Base-by-base conservation (phyloP, 257 asterid species). In the Fraxinus pennsylvanica region DNA sequence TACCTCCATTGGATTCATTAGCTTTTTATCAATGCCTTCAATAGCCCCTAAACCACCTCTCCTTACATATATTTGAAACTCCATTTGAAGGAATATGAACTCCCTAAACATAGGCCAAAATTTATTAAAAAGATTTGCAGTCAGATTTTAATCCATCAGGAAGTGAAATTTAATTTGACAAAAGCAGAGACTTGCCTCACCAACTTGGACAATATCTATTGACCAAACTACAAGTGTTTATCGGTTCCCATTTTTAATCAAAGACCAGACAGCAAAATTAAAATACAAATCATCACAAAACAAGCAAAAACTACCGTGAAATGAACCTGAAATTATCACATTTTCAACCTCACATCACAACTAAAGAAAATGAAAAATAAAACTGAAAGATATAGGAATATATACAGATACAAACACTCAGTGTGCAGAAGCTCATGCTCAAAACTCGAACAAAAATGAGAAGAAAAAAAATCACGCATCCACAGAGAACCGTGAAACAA, bases 201-300 rank as follows among this genome's bases (percentile, higher is more conserved):
- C 94, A 81, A 94, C 89, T 90, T 94, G 97, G 76, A 90, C 97
- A 78, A 94, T 90, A 85, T 92, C 90, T 76, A 91, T 92, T 0
- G 90, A 85, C 61, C 74, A 80, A 76, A 94, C 79, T 71, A 94
- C 30, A 38, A 38, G 93, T 29, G 97, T 92, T 81, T 92, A 96
- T 67, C 79, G 78, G 67, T 63, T 77, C 69, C 98, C 97, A 84
- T 88, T 92, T 89, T 86, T 89, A 54, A 74, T 81, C 93, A 91
- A 35, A 75, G 78, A 83, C 82, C 83, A 73, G 17, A 72, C 50
- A 41, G 32, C 81, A 76, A n/a, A 61, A 43, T 29, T 35, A 57
- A 66, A 45, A 54, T 3, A 32, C 45, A 71, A 15, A 69, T 65
- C 79, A 78, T 81, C 83, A 81, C 39, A 76, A 57, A 77, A 74